Percentiles rank a stretch among this genome's conserved stretches.
These are phyloP conservation scores for Thalassiosira ordinaria DNA, from an alignment of 352 stramenopile species.

Conservation along the genomic window DNA sequence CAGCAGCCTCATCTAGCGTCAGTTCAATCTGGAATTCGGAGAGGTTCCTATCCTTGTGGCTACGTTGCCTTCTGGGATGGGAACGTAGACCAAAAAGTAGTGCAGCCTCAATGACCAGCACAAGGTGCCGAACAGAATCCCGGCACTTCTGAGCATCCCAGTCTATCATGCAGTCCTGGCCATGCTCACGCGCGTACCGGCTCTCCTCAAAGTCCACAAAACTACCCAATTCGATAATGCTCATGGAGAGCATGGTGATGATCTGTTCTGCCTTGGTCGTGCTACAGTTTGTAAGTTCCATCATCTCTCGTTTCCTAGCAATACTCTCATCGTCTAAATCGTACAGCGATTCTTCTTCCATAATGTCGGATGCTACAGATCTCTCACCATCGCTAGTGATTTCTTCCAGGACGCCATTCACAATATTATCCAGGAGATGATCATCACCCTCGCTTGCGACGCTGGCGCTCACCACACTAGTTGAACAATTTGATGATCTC, in stretches of 20 bases:
- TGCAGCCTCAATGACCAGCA: conserved; percentile 79
- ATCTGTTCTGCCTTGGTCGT: conserved; percentile 66
- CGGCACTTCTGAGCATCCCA: conserved; percentile 74
- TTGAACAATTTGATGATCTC: conserved; percentile 2
- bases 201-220: conserved; percentile 76
- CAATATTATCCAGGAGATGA: conserved; percentile 30
- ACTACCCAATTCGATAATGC: conserved; percentile 71
- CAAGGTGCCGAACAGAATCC: conserved; percentile 70
- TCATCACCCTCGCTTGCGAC: conserved; percentile 32
- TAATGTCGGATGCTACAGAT: conserved; percentile 60
- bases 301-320: conserved; percentile 9
- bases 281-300: conserved; percentile 16
- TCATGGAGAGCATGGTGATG: conserved; percentile 68
- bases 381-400: conserved; percentile 37
- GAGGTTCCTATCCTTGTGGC: conserved; percentile 24
- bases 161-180: conserved; percentile 62
- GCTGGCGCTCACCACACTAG: conserved; percentile 26
- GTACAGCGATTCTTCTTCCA: conserved; percentile 52
- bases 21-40: conserved; percentile 59
- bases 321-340: conserved; percentile 29
- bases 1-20: conserved; percentile 28
- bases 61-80: conserved; percentile 35
- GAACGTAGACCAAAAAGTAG: conserved; percentile 68
- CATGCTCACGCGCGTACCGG: conserved; percentile 47
- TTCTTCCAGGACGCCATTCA: conserved; percentile 34